Conservation (phyloP, 2,329 filamentous ascomycete species). For the Fusarium oligoseptatum region DNA sequence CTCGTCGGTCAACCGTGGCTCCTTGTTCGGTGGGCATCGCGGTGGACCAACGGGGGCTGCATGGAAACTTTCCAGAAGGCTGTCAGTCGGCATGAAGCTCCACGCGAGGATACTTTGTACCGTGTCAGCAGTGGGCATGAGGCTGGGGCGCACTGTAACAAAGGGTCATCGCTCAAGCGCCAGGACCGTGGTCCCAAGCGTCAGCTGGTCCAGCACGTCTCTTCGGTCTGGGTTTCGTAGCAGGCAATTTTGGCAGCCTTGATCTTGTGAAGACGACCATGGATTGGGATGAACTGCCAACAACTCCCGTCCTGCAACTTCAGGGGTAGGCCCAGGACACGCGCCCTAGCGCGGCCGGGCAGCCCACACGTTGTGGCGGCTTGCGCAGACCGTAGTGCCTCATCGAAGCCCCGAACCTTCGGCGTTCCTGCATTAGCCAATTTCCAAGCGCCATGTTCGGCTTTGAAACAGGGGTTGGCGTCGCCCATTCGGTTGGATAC, state of each 20-base stretch:
- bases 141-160: constrained; percentile 32
- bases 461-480: constrained; percentile 48
- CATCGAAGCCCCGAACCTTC: constrained; percentile 42
- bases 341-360: constrained; percentile 34
- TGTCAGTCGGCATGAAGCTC: constrained; percentile 32
- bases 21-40: constrained; percentile 34
- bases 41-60: constrained; percentile 40
- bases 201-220: constrained; percentile 16
- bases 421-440: constrained; percentile 50
- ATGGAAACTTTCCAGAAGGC: constrained; percentile 50
- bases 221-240: constrained; percentile 34
- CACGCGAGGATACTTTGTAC: constrained; percentile 27
- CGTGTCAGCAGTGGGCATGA: constrained; percentile 12
- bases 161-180: constrained; percentile 4
- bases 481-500: constrained; percentile 35
- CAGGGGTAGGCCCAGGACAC: constrained; percentile 36
- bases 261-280: constrained; percentile 35
- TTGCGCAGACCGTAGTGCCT: constrained; percentile 40
- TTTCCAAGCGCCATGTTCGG: constrained; percentile 39
- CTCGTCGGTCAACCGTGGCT: constrained; percentile 31
- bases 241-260: constrained; percentile 37
- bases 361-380: constrained; percentile 42
- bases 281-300: constrained; percentile 43
- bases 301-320: constrained; percentile 46
- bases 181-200: constrained; percentile 16